These are phyloP conservation scores for Mimosa bimucronata DNA, from an alignment of 306 rosid species.

Conservation along the genomic window DNA sequence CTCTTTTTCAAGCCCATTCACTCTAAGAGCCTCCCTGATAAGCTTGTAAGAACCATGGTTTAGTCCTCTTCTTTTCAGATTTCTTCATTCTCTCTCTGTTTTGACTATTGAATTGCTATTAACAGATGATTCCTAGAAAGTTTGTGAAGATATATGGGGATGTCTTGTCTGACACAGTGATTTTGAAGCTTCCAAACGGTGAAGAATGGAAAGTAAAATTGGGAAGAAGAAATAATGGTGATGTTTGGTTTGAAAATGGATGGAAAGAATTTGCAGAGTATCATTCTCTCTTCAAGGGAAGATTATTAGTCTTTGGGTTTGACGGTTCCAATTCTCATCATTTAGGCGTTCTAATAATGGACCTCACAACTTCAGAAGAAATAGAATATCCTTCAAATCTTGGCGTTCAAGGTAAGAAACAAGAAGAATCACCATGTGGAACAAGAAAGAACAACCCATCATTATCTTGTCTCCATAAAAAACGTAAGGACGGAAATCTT, in stretches of 20 bases:
- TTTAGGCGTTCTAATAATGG: constrained; percentile 21
- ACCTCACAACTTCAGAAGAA: constrained; percentile 6
- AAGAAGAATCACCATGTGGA: too few species aligned
- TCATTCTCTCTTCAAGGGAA: constrained; percentile 34
- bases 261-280: constrained; percentile 42
- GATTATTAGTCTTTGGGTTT: constrained; percentile 34
- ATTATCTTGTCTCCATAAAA: too few species aligned
- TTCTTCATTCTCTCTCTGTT: too few species aligned
- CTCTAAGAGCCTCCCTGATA: neutral
- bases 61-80: too few species aligned
- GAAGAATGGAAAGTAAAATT: constrained; percentile 37
- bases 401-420: neutral
- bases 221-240: constrained; percentile 25
- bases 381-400: constrained; percentile 6
- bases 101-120: too few species aligned
- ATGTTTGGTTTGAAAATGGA: constrained; percentile 43
- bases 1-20: neutral
- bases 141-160: neutral
- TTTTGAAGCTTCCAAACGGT: neutral
- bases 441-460: too few species aligned
- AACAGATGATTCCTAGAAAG: neutral
- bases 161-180: neutral
- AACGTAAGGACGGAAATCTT: too few species aligned
- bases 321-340: neutral
- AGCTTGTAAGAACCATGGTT: neutral